Percentiles rank a stretch among this genome's conserved stretches.
These are phyloP conservation scores for Epichloe coenophiala DNA, from an alignment of 2,329 filamentous ascomycete species.

Conservation along the genomic window DNA sequence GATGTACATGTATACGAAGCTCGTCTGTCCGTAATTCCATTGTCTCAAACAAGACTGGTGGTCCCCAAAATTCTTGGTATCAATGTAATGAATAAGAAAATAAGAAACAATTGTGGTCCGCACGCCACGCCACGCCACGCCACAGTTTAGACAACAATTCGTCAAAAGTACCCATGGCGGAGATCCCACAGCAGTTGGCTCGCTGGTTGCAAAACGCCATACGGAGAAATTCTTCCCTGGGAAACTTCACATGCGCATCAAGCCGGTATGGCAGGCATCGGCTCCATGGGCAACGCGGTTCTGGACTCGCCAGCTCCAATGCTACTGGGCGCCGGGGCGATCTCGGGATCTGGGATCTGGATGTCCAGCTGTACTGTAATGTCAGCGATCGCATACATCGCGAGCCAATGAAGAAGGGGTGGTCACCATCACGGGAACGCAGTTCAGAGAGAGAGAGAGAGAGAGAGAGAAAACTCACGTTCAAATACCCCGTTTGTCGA, in stretches of 20 bases:
- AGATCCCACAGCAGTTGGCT: no score
- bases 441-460: no score
- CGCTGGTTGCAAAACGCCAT: background rate
- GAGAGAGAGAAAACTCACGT: constrained; percentile 31
- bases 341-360: constrained; percentile 66
- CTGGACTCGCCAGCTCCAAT: constrained; percentile 23
- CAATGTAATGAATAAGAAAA: background rate
- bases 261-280: constrained; percentile 12
- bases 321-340: constrained; percentile 39
- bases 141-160: no score
- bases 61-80: background rate
- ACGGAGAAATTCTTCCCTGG: background rate
- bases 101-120: background rate
- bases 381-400: constrained; percentile 5
- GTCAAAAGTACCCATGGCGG: no score
- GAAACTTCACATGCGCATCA: constrained; percentile 4
- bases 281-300: constrained; percentile 21
- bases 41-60: no score
- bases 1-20: no score
- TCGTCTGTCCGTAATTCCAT: no score
- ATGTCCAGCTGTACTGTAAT: constrained; percentile 51
- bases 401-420: background rate
- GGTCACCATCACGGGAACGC: background rate
- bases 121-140: background rate
- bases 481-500: constrained; percentile 78